These are phyloP conservation scores for Mortierella claussenii DNA, from an alignment of 192 early-diverging fungal genomes.

Conservation along the genomic window DNA sequence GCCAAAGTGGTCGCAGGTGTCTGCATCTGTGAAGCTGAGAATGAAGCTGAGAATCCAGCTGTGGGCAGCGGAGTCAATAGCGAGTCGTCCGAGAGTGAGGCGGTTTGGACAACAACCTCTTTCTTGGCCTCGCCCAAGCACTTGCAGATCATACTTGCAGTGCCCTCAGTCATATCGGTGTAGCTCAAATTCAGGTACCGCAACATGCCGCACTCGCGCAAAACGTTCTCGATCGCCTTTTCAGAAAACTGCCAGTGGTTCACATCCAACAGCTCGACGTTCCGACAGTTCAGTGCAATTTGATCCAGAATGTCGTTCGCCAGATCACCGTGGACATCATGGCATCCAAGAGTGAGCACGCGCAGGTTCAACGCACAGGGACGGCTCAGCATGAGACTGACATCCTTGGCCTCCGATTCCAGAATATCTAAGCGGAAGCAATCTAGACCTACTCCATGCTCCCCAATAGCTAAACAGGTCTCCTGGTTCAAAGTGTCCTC, in stretches of 20 bases:
- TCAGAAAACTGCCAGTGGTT: conserved; percentile 54
- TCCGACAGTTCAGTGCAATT: conserved; percentile 38
- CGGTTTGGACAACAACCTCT: not conserved
- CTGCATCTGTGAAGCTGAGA: conserved; percentile 5
- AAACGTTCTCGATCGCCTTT: conserved; percentile 31
- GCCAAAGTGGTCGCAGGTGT: conserved; percentile 2
- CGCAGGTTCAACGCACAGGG: conserved; percentile 27
- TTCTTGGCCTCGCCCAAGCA: conserved; percentile 38
- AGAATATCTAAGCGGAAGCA: conserved; percentile 53
- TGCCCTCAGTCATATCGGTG: conserved; percentile 31
- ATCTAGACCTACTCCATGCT: conserved; percentile 37
- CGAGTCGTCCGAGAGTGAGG: not conserved
- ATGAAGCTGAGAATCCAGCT: not conserved
- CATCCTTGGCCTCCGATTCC: conserved; percentile 44
- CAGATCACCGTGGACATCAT: conserved; percentile 45
- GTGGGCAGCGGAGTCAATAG: conserved; percentile 3
- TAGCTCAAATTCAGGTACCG: conserved; percentile 47
- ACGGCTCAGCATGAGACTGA: conserved; percentile 28
- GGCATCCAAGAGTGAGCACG: conserved; percentile 43
- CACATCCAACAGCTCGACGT: conserved; percentile 45
- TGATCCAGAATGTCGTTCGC: conserved; percentile 47
- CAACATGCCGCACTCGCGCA: conserved; percentile 40
- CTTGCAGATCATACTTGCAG: conserved; percentile 24
- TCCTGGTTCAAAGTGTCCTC: conserved; percentile 45
- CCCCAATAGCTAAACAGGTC: conserved; percentile 44